Evolutionary conservation across 2,329 filamentous ascomycete species (phyloP), one percentile per base, ranked within the genome.

Genomic region (Fusarium kyushuense): DNA sequence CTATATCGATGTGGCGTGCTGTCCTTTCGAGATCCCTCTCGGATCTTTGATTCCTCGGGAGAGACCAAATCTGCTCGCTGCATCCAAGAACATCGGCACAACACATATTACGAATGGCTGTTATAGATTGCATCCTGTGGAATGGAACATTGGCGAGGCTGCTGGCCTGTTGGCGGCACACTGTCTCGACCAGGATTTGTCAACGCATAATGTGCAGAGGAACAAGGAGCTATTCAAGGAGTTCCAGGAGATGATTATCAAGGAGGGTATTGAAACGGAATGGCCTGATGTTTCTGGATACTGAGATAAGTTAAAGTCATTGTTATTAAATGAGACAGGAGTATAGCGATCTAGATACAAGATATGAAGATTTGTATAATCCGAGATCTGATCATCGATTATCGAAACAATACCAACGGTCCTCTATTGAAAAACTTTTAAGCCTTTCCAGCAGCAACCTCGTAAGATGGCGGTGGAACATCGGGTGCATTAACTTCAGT

Each of bases 81-180:
- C 72, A 1, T 75, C 71, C 1, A 75, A 75, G 63, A 75, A 75
- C 11, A 75, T 75, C 11, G 73, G 73, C 6, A 75, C 73, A 0
- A 75, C 73, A 7, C 73, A 75, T 42, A 75, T 75, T 14, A 75
- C 73, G 0, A 75, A 75, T 36, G 73, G 73, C 8, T 75, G 73
- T 16, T 75, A 75, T 46, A 43, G 73, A 12, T 13, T 75, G 23
- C 73, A 75, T n/a, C 73, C 73, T 9, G 69, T 75, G 1, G 73
- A 75, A 52, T 75, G 73, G 73, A 75, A 75, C 32, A 72, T 75
- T 46, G 73, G 73, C 5, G 73, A 75, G 43, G 73, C 68, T 2
- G 71, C 73, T 1, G 73, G 73, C 0, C 52, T 75, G 27, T 32
- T 75, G 19, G 72, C 71, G 2, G 67, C 73, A 3, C 66, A 75